These are phyloP conservation scores for Blastobotrys capitulatus DNA, from an alignment of 1,139 yeast species.

Conservation along the genomic window DNA sequence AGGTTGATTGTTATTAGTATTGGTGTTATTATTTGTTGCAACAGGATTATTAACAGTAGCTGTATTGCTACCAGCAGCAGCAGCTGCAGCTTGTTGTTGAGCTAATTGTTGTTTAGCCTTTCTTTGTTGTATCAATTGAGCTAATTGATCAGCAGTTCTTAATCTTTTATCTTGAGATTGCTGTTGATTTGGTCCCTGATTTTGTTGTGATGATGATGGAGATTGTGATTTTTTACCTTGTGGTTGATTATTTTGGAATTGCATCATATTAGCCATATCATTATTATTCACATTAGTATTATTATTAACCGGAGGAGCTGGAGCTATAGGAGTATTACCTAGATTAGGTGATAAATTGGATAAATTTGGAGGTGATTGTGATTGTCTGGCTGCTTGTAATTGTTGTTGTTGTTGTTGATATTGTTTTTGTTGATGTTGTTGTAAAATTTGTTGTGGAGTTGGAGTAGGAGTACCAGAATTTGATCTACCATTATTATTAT, in stretches of 20 bases:
- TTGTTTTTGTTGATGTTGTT: neutral
- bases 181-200: neutral
- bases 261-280: too few species aligned
- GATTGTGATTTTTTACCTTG: too few species aligned
- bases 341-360: too few species aligned
- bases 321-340: too few species aligned
- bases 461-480: neutral
- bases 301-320: too few species aligned
- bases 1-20: conserved; percentile 16
- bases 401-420: conserved; percentile 4
- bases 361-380: too few species aligned
- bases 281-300: too few species aligned
- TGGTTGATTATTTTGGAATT: too few species aligned
- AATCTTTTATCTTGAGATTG: too few species aligned
- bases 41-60: conserved; percentile 19
- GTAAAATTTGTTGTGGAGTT: neutral
- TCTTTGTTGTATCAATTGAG: conserved; percentile 21
- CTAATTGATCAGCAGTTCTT: conserved; percentile 12
- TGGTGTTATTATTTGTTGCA: conserved; percentile 15
- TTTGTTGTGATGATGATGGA: too few species aligned
- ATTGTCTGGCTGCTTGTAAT: neutral
- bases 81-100: conserved; percentile 3
- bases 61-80: conserved; percentile 20
- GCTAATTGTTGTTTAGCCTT: conserved; percentile 11
- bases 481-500: neutral